Base-by-base conservation (phyloP, 345 rosid species). In the Geranium rotundifolium region DNA sequence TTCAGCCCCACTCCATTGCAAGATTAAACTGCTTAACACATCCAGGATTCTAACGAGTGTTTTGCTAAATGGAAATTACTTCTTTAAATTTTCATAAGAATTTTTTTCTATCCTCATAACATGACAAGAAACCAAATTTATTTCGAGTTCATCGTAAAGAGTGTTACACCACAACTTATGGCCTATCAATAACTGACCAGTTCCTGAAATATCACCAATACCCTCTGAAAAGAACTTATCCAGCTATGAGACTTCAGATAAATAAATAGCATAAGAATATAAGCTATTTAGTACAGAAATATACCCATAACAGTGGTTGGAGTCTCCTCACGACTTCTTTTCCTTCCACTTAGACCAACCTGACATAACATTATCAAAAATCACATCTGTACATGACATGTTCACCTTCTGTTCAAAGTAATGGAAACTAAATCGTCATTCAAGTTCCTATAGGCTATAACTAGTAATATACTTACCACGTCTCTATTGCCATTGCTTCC, bases 401-500 rank as follows among this genome's bases (percentile, higher is more conserved):
- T 27, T 65, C 10, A 23, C 31, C 39, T 15, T 3, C 56, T 65
- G 63, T 61, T 4, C n/a, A 49, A 13, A 60, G 15, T 12, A 12
- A 52, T 27, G 67, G 2, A 62, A 52, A 31, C 27, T 41, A 59
- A 27, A 19, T 37, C 58, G 30, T 14, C 3, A 50, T n/a, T 61
- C 0, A 16, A 46, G 15, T 46, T 62, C 60, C 18, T 18, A 15
- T 12, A 23, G 56, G 41, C 41, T 29, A 57, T 16, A 49, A 41
- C 17, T 52, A 57, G 37, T 59, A 13, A 60, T 7, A 59, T 52
- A 63, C 77, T 72, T 72, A 86, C 99, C 95, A 77, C 80, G 30
- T 78, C 54, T 4, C 87, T 75, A 73, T 81, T 86, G 66, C 88
- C 91, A 27, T 89, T 83, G 63, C 89, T 86, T 59, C 82, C 90